These are phyloP conservation scores for Colletotrichum sp. DNA, from an alignment of 2,329 filamentous ascomycete species.

Conservation along the genomic window DNA sequence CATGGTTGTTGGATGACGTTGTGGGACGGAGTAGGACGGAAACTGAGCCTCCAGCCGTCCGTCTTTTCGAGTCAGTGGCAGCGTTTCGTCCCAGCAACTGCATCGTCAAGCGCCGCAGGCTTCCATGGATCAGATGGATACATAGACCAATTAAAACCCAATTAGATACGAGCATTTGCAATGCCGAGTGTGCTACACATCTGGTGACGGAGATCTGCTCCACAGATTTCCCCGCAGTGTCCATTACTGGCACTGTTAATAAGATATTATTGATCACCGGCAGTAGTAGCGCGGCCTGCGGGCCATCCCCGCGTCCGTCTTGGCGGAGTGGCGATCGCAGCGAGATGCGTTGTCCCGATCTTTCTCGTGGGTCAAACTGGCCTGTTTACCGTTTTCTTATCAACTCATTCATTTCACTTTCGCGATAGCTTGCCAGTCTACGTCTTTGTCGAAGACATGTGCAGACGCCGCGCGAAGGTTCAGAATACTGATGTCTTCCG, in stretches of 20 bases:
- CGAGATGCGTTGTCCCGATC: not conserved
- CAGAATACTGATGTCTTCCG: not conserved
- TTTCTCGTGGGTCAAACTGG: not conserved
- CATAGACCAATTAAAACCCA: not conserved
- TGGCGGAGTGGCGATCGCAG: not conserved
- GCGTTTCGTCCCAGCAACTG: not conserved
- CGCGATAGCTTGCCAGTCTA: not conserved
- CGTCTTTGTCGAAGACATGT: not conserved
- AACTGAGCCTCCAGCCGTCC: not conserved
- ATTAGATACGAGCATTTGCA: not conserved
- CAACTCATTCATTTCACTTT: not conserved
- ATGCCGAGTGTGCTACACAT: not conserved
- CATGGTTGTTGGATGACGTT: not conserved
- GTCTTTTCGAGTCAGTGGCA: not conserved
- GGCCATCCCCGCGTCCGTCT: not conserved
- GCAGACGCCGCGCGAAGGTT: not conserved
- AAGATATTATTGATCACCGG: conserved; percentile 3
- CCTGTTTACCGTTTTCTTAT: not conserved
- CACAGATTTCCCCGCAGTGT: not conserved
- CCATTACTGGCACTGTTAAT: not conserved
- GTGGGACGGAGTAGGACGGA: not conserved
- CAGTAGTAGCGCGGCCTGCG: not conserved
- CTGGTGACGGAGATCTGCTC: not conserved
- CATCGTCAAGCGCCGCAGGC: not conserved
- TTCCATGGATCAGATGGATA: not conserved